These are phyloP conservation scores for Spathaspora jeffriesii DNA, from an alignment of 1,139 yeast genomes.

Conservation along the genomic window DNA sequence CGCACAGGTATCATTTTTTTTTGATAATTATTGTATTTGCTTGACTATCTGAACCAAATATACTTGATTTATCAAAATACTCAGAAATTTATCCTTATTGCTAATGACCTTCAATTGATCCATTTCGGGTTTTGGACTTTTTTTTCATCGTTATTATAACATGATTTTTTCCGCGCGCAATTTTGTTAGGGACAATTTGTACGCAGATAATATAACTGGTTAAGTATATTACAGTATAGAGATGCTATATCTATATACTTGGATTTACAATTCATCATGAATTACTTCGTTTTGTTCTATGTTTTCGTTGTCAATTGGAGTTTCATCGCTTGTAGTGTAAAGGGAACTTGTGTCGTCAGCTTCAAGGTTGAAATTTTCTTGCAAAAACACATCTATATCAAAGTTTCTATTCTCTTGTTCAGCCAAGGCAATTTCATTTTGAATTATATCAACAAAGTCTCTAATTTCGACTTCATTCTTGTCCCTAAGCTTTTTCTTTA, in stretches of 20 bases:
- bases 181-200: constrained; percentile 3
- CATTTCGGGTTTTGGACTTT: constrained; percentile 5
- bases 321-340: background rate
- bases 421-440: background rate
- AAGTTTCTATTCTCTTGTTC: background rate
- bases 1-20: constrained; percentile 8
- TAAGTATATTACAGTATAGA: constrained; percentile 5
- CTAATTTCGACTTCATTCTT: background rate
- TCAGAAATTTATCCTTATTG: background rate
- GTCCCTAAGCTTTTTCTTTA: background rate
- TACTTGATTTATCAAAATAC: background rate
- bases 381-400: background rate
- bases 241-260: background rate
- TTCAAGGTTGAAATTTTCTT: background rate
- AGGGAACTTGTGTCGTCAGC: background rate
- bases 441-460: background rate
- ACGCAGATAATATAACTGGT: background rate
- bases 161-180: constrained; percentile 1
- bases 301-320: background rate
- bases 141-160: constrained; percentile 3
- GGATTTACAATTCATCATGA: constrained; percentile 5
- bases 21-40: background rate
- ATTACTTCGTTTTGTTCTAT: background rate
- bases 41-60: background rate
- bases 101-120: background rate